Conservation (phyloP, 192 early-diverging fungal species). For the Borealophlyctis nickersoniae region DNA sequence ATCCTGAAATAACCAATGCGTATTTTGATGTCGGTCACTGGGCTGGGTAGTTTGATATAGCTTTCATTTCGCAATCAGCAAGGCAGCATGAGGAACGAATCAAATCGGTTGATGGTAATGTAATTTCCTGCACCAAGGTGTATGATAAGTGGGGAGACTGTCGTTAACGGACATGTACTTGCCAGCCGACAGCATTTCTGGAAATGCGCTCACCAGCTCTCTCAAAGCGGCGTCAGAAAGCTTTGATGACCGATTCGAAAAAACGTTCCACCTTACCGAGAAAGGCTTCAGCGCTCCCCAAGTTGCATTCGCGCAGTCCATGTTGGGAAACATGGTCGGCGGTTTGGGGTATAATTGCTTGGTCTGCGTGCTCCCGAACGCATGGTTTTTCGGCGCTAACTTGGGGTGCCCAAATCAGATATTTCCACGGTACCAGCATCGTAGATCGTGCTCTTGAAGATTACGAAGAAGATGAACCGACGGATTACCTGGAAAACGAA, state of each 20-base stretch:
- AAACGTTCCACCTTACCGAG: slow-evolving; percentile 58
- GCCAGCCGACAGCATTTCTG: slow-evolving; percentile 9
- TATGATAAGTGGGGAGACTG: neutral
- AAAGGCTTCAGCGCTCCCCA: slow-evolving; percentile 64
- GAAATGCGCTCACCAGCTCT: slow-evolving; percentile 32
- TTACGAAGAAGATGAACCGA: slow-evolving; percentile 57
- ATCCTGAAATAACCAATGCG: neutral
- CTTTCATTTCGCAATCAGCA: slow-evolving; percentile 41
- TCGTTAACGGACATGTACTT: neutral
- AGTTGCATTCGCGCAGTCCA: slow-evolving; percentile 68
- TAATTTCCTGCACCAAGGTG: neutral
- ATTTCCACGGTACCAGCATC: slow-evolving; percentile 75
- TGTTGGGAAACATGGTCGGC: slow-evolving; percentile 81
- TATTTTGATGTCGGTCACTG: neutral
- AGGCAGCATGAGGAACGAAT: neutral
- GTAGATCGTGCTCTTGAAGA: slow-evolving; percentile 68
- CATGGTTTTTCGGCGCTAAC: neutral
- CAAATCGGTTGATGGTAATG: slow-evolving; percentile 8
- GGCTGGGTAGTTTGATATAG: slow-evolving; percentile 52
- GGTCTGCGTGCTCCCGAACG: neutral
- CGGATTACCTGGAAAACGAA: slow-evolving; percentile 48
- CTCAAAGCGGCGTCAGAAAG: slow-evolving; percentile 30
- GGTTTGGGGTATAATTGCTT: slow-evolving; percentile 69
- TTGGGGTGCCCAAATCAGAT: slow-evolving; percentile 20
- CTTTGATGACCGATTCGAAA: slow-evolving; percentile 75